Evolutionary conservation across 2,329 filamentous ascomycete species (phyloP), one percentile per base, ranked within the genome.

Genomic region (Aspergillus cejpii): DNA sequence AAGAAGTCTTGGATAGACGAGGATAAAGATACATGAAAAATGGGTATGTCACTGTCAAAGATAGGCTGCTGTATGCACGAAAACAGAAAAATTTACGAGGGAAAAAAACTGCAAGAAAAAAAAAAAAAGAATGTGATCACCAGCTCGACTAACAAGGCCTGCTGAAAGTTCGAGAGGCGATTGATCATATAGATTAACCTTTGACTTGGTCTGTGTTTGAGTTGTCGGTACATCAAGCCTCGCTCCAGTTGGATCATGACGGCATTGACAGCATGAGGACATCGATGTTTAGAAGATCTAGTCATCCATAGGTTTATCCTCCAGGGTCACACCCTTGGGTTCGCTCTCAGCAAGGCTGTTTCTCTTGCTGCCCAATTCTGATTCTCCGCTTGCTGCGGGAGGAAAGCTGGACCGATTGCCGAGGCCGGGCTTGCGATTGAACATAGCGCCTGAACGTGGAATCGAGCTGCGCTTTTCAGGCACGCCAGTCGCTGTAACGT

Each of bases 261-360:
- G 17, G 15, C 31, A 17, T 34, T 34, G 31, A 34, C 14, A 34
- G 31, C 31, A 34, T 34, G 31, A 34, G 17, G 15, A 20, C 42
- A 39, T 34, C 15, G 31, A 34, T 34, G 31, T 10, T 11, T 17
- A 19, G 15, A 20, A 34, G 10, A 8, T 36, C 51, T 58, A 86
- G 66, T 87, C 83, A 67, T 87, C 83, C 82, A 88, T 87, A n/a
- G 84, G 81, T 66, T 79, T 82, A 63, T 89, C 85, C 58, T 80
- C 80, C 58, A 89, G 71, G 54, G 81, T 83, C 33, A 88, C 83
- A 5, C 82, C 65, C 37, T 69, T 65, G 47, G 64, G 63, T 51
- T 71, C 67, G 47, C 62, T 64, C 31, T 65, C 65, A 14, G 57
- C 63, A 37, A 68, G 39, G 51, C 64, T 66, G 47, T 60, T 65